phyloP scores from a whole-genome alignment of 2,329 filamentous ascomycete genomes.

The Colletotrichum nymphaeae region DNA sequence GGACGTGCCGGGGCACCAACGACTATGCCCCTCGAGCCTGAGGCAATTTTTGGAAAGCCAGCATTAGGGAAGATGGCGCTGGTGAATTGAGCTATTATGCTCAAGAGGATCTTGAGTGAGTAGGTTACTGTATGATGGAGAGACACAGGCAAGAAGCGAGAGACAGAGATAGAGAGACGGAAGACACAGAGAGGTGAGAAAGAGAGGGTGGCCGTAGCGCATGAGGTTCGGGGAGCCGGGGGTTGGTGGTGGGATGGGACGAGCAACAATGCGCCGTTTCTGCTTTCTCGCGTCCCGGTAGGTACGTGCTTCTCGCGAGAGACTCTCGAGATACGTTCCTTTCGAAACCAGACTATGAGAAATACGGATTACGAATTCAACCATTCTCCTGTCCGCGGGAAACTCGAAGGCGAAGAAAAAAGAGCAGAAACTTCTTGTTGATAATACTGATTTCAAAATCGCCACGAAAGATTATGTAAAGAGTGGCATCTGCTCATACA shows the following conservation, averaged over 20 bases:
- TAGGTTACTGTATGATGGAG: background rate
- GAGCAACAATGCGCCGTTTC: conserved; percentile 36
- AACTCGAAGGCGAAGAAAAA: background rate
- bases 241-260: conserved; percentile 17
- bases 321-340: no score
- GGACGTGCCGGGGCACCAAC: conserved; percentile 21
- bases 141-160: background rate
- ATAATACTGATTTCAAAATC: background rate
- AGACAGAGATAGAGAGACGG: background rate
- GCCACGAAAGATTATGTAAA: conserved; percentile 33
- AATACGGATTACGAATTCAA: background rate
- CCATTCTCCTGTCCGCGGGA: background rate
- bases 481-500: background rate
- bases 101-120: background rate
- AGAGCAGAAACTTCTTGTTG: background rate
- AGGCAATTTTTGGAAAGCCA: background rate
- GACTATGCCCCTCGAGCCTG: background rate
- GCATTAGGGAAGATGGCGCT: background rate
- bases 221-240: conserved; percentile 24
- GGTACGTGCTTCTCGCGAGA: background rate
- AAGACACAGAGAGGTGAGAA: background rate
- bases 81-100: background rate
- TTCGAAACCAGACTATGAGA: conserved; percentile 9
- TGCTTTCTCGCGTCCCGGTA: conserved; percentile 19
- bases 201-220: conserved; percentile 3